These are phyloP conservation scores for Pythium guiyangense DNA, from an alignment of 352 stramenopile genomes.

Conservation along the genomic window DNA sequence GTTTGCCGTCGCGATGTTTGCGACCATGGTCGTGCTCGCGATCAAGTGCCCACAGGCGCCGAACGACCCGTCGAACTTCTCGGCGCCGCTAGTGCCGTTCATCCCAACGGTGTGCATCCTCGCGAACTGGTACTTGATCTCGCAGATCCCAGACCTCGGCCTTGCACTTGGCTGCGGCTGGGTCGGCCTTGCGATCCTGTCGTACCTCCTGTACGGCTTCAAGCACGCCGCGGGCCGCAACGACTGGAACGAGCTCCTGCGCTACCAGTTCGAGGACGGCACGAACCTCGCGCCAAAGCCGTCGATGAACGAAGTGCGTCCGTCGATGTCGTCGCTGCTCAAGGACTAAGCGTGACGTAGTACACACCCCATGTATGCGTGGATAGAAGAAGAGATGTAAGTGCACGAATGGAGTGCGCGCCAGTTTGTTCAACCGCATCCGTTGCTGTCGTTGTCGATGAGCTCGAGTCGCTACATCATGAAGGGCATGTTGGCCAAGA, in stretches of 20 bases:
- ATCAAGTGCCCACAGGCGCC: constrained; percentile 43
- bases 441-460: too few species aligned
- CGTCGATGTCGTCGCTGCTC: too few species aligned
- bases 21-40: constrained; percentile 31
- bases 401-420: too few species aligned
- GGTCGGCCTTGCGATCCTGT: constrained; percentile 37
- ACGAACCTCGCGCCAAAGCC: too few species aligned
- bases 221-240: constrained; percentile 32
- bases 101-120: constrained; percentile 50
- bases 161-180: constrained; percentile 34
- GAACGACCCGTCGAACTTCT: constrained; percentile 29
- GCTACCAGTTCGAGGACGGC: background rate
- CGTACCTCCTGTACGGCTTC: constrained; percentile 64
- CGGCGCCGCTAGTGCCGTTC: constrained; percentile 53
- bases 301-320: too few species aligned
- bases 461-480: too few species aligned
- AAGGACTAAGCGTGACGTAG: too few species aligned
- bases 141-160: constrained; percentile 35
- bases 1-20: constrained; percentile 27
- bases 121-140: constrained; percentile 62
- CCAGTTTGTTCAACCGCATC: too few species aligned
- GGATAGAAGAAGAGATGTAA: too few species aligned
- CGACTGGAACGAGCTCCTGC: constrained; percentile 35
- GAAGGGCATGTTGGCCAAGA: too few species aligned
- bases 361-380: too few species aligned